Base-by-base conservation (phyloP, 75 land plant genomes). In the Isoetes taiwanensis region DNA sequence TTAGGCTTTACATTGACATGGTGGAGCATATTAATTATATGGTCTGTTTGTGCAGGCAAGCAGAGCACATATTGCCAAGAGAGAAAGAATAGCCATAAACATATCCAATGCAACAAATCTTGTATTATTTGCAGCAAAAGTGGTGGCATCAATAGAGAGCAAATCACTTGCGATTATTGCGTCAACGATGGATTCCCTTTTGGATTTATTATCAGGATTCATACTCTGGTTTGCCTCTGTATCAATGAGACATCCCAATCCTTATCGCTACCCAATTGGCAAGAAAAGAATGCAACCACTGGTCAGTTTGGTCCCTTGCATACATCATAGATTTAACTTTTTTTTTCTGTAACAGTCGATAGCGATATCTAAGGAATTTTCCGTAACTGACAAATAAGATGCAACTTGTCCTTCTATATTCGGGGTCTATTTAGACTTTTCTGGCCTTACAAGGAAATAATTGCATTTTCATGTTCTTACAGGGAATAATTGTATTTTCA, bases 401-500 rank as follows among this genome's bases (percentile, higher is more conserved):
- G n/a, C n/a, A n/a, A n/a, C n/a, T n/a, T n/a, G n/a, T n/a, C n/a
- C n/a, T n/a, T n/a, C n/a, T n/a, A n/a, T n/a, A n/a, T n/a, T n/a
- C n/a, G n/a, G n/a, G n/a, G n/a, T n/a, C n/a, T n/a, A n/a, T n/a
- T n/a, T n/a, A n/a, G n/a, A n/a, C n/a, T n/a, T n/a, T n/a, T n/a
- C n/a, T n/a, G n/a, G n/a, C n/a, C n/a, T n/a, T n/a, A n/a, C n/a
- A n/a, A n/a, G n/a, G n/a, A n/a, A n/a, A n/a, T n/a, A n/a, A n/a
- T n/a, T n/a, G n/a, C n/a, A n/a, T n/a, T n/a, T n/a, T n/a, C n/a
- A n/a, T n/a, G n/a, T n/a, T n/a, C n/a, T n/a, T 74, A 52, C 85
- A 90, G 96, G 96, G 96, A 21, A 86, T 90, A 57, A 66, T 90
- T 39, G 96, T 86, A 23, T 90, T 90, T 80, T 90, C 96, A 30